Evolutionary conservation across 768 basidiomycete species (phyloP).

Genomic region (Lyophyllum shimeji): DNA sequence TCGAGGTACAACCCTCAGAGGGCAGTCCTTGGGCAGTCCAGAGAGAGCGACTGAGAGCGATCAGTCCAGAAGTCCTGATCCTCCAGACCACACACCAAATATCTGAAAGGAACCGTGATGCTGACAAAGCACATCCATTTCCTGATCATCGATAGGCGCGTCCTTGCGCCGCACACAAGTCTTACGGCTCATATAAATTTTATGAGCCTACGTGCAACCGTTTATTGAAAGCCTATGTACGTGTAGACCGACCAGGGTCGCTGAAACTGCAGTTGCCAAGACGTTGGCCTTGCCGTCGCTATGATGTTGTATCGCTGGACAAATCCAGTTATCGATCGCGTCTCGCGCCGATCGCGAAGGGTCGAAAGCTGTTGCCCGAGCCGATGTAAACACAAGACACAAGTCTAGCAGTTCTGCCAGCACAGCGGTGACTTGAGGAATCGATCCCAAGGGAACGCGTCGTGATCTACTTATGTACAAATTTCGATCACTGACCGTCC

Average conservation of each 20-base stretch:
- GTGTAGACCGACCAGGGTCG: background rate
- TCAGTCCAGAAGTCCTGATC: slow-evolving; percentile 25
- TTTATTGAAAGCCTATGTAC: background rate
- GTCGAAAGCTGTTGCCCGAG: background rate
- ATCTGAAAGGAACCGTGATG: slow-evolving; percentile 21
- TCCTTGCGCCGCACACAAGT: background rate
- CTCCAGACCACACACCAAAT: slow-evolving; percentile 13
- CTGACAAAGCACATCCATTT: slow-evolving; percentile 22
- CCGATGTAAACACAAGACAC: background rate
- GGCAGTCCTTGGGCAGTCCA: slow-evolving; percentile 11
- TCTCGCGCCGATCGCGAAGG: background rate
- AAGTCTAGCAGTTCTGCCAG: background rate
- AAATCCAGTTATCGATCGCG: no score
- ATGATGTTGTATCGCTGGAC: background rate
- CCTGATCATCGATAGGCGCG: background rate
- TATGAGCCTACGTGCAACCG: background rate
- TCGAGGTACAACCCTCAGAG: slow-evolving; percentile 13
- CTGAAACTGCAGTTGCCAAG: background rate
- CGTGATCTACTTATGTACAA: background rate
- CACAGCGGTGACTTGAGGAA: background rate
- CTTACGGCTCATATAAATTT: background rate
- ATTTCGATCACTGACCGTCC: background rate
- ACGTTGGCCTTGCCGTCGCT: background rate
- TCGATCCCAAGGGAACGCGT: background rate
- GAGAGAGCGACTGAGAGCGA: slow-evolving; percentile 21